These are phyloP conservation scores for Prunus mume DNA, from an alignment of 306 rosid species.

Conservation along the genomic window DNA sequence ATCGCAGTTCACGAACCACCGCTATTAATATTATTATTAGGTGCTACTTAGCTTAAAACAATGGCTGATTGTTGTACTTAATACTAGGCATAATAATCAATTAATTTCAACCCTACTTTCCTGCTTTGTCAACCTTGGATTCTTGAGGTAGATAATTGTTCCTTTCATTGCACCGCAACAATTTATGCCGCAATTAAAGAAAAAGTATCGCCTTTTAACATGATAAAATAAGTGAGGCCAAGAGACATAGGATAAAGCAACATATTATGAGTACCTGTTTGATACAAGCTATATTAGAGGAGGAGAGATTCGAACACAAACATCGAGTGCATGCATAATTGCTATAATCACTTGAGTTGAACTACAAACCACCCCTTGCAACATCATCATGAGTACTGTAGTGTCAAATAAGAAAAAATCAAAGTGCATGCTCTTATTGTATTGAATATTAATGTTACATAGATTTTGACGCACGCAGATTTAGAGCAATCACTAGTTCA, in stretches of 20 bases:
- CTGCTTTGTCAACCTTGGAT: background rate
- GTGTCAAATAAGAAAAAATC: too few species aligned
- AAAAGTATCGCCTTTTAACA: background rate
- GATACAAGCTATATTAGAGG: too few species aligned
- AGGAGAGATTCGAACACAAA: too few species aligned
- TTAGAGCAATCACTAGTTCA: constrained; percentile 92
- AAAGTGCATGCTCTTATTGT: too few species aligned
- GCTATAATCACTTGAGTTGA: too few species aligned
- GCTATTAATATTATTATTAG: background rate
- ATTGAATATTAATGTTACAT: too few species aligned
- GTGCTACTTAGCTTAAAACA: background rate
- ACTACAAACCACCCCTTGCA: too few species aligned
- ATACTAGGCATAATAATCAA: background rate
- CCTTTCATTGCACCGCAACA: background rate
- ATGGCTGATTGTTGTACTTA: too few species aligned
- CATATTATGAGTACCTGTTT: background rate
- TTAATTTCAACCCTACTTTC: background rate
- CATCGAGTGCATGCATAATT: too few species aligned
- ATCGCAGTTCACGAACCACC: background rate
- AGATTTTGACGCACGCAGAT: constrained; percentile 43
- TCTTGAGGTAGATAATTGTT: constrained; percentile 12
- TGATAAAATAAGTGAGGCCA: too few species aligned
- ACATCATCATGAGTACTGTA: too few species aligned
- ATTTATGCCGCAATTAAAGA: background rate
- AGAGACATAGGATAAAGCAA: background rate